Base-by-base conservation (phyloP, 768 basidiomycete genomes). In the Asterophora lycoperdoides region DNA sequence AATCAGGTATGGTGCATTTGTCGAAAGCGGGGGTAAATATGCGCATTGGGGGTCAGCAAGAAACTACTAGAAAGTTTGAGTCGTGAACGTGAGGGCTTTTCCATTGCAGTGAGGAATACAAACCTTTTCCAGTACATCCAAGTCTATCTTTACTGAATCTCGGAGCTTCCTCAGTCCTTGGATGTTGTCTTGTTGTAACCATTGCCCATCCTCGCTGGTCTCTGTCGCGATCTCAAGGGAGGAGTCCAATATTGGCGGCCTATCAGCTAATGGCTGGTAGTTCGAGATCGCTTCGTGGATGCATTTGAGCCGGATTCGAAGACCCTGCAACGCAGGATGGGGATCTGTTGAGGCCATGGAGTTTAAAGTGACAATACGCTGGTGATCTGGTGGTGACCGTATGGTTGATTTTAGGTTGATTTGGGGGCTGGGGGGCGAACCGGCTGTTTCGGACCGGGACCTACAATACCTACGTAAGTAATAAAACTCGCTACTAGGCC, bases 1-100 rank as follows among this genome's bases (percentile, higher is more conserved):
- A 10, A 86, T 70, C 23, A 90, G 72, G 58, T 91, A 89, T 8
- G 86, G 86, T 0, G 89, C 84, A 64, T 93, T 93, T 8, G 84
- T 89, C 0, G 84, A 84, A 17, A 79, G 68, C 4, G 80, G 61
- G 1, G 80, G 77, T 1, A 75, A 64, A n/a, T 69, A 61, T 13
- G 58, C 68, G 34, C 69, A 74, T 20, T 68, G 51, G 6, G 78
- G 73, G 54, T 75, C 66, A 47, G 73, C 68, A 45, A 85, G 74
- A 60, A 83, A 82, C 84, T 87, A 85, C 81, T 84, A 60, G 53
- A 68, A 37, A 46, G 49, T 52, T 32, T 41, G 40, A 49, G 39
- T 50, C 45, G 48, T 54, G 48, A 58, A 36, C 14, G 40, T 48
- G 28, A 54, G 36, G 29, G 40, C 39, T 17, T 42, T 11, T 8